These are phyloP conservation scores for Rhododendron vialii DNA, from an alignment of 148 eudicot genomes.

Conservation along the genomic window DNA sequence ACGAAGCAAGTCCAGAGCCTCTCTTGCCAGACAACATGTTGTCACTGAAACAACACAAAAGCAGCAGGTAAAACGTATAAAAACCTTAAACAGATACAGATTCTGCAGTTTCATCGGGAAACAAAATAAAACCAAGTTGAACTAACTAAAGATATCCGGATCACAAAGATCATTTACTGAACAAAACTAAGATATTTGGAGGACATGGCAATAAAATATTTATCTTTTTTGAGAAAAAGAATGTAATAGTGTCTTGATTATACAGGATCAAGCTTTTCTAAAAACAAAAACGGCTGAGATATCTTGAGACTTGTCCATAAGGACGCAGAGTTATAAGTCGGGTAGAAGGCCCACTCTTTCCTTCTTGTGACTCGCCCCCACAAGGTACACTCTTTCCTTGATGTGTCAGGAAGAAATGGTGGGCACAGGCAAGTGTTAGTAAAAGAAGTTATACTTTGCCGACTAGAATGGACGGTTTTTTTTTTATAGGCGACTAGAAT, in stretches of 20 bases:
- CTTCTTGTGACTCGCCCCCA: background rate
- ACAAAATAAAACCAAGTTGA: background rate
- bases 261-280: background rate
- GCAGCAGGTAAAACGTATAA: background rate
- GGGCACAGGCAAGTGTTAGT: background rate
- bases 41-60: conserved; percentile 57
- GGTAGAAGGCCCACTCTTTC: background rate
- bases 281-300: background rate
- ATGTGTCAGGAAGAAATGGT: background rate
- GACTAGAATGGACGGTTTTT: background rate
- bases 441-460: background rate
- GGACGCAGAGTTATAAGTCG: background rate
- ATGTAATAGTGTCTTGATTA: background rate
- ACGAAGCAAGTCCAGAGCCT: conserved; percentile 81
- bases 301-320: background rate
- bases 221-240: background rate
- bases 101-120: background rate
- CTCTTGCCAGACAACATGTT: conserved; percentile 82
- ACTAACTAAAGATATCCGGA: background rate
- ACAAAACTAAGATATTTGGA: background rate
- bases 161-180: background rate
- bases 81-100: conserved; percentile 2
- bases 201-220: background rate
- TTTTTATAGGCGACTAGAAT: background rate
- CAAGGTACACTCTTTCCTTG: background rate